Evolutionary conservation across 2,329 filamentous ascomycete species (phyloP), one percentile per base, ranked within the genome.

Genomic region (Hypoxylon sp.): DNA sequence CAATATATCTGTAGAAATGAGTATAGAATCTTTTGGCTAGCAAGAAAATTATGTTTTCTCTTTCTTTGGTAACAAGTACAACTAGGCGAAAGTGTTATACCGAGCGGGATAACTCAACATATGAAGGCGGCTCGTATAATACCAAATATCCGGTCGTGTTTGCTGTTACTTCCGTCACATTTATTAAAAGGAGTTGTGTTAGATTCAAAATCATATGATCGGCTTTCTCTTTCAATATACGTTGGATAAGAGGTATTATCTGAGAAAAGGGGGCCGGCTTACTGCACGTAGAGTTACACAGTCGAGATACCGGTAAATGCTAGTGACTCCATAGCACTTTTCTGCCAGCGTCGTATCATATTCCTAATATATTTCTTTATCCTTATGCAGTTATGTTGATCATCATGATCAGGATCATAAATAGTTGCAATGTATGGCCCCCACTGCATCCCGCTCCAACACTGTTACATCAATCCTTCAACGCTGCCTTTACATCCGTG

Each of bases 381-480:
- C 32, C 1, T 21, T 34, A 48, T 57, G 41, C 53, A 36, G 41
- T 57, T 48, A 9, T 46, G 53, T 48, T 57, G 41, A 57, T 57
- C 53, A 36, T 46, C 53, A 57, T 57, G 53, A 46, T 57, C 10
- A 36, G 41, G 41, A 36, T 48, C 41, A 57, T 45, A 41, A 57
- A 46, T 34, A 23, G 11, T 4, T 23, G 41, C 17, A 48, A 4
- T 25, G 34, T 21, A 19, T 23, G 2, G 38, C n/a, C 41, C 28
- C 41, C 25, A n/a, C n/a, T 14, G 41, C 23, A 45, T 30, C 11
- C 25, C 46, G 46, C 14, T 46, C 13, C 11, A 36, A 14, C 41
- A n/a, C 19, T 3, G 53, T 30, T 46, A 28, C 28, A 46, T 23
- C 17, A 17, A 57, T 57, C 53, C 53, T 57, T 57, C 53, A 3